Evolutionary conservation across 2,329 filamentous ascomycete genomes (phyloP), one percentile per base, ranked within the genome.

Genomic region (Aspergillus pseudoterreus): DNA sequence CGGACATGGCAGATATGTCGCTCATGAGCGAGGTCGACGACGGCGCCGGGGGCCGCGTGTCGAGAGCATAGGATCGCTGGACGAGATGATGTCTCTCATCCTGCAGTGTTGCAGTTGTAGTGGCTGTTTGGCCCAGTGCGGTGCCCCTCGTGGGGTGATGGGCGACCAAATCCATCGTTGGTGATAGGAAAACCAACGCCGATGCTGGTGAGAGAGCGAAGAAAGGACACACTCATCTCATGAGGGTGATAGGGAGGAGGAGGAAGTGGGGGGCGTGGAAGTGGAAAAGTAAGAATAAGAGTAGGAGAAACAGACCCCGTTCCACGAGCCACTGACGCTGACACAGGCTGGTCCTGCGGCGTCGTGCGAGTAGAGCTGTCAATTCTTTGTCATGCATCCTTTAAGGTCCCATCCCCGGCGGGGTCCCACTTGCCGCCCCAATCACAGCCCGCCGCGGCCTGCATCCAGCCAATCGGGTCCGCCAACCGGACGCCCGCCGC

Each of bases 321-420:
- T 47, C 38, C 45, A 43, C 44, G 45, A 47, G 50, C 50, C 44
- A 43, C 50, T 51, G 32, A 47, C 39, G 50, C n/a, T 48, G 41
- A 17, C 5, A 42, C 15, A 42, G 12, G 35, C 5, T 22, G 35
- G 4, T 38, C 35, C 35, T 38, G 10, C 27, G 8, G 35, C 35
- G 35, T 14, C 35, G 35, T 17, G 35, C 22, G 33, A 44, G 43
- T 54, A 54, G 53, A 57, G 56, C 56, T 57, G 54, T 57, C 53
- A 57, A 57, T 50, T 56, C 53, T 39, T 47, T 46, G 47, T 42
- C 43, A 38, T 38, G 35, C 19, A 42, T 21, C 39, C 15, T 5
- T 22, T 15, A 22, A 17, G 47, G 50, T 56, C 48, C 49, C 52
- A 32, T 43, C 10, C 35, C 50, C 27, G 27, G 27, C 15, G 4